Percentiles rank a stretch among this genome's conserved stretches.
These are phyloP conservation scores for Cymbopogon flexuosus DNA, from an alignment of 202 grass and related monocot genomes.

Conservation along the genomic window DNA sequence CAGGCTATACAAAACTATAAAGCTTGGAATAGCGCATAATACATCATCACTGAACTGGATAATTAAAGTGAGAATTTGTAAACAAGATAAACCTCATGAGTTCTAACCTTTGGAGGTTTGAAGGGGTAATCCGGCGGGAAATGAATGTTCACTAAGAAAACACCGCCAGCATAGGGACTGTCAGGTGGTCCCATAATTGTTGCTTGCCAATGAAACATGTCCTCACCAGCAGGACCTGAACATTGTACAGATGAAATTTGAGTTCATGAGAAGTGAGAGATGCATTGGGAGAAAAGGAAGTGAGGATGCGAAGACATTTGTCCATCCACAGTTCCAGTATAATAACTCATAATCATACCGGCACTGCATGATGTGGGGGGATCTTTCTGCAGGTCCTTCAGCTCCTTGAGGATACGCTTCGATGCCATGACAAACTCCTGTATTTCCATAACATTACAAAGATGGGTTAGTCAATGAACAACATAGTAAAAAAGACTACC, in stretches of 20 bases:
- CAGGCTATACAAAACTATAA: not conserved
- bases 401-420: conserved; percentile 74
- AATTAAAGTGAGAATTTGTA: not conserved
- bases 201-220: conserved; percentile 87
- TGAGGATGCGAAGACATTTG: not conserved
- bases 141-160: conserved; percentile 85
- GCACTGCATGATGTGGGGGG: conserved; percentile 85
- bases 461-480: not conserved
- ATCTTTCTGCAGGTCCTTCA: conserved; percentile 82
- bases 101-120: conserved; percentile 66
- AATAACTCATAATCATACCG: conserved; percentile 31
- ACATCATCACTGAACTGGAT: not conserved
- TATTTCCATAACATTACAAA: not conserved
- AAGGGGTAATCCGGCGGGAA: conserved; percentile 79
- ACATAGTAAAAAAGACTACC: not conserved
- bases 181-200: conserved; percentile 83
- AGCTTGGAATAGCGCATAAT: not conserved
- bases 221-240: conserved; percentile 72
- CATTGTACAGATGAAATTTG: conserved; percentile 23
- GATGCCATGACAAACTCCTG: conserved; percentile 61
- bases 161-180: conserved; percentile 69
- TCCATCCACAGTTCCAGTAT: not conserved
- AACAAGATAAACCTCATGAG: not conserved
- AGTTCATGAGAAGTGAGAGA: not conserved
- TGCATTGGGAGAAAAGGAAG: not conserved